Percentiles rank a stretch among this genome's conserved stretches.
Conservation (phyloP, 2,329 filamentous ascomycete species). For the Metarhizium brunneum region DNA sequence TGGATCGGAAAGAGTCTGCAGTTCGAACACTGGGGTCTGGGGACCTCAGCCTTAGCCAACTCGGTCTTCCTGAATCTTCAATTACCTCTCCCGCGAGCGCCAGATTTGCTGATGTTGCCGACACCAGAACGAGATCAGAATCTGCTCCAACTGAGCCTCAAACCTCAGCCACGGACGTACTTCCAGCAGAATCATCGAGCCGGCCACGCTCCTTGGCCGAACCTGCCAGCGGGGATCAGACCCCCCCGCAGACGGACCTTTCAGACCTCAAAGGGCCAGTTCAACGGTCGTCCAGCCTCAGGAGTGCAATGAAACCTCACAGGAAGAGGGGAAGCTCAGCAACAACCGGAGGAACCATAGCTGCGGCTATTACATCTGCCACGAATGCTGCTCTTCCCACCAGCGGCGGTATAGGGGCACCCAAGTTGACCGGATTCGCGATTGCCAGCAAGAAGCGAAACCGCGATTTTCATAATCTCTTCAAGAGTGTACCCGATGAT, state of each 20-base stretch:
- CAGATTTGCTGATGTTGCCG: constrained; percentile 41
- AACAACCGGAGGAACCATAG: constrained; percentile 56
- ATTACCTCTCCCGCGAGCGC: constrained; percentile 47
- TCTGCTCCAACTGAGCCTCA: constrained; percentile 45
- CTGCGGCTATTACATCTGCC: constrained; percentile 62
- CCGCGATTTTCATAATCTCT: constrained; percentile 84
- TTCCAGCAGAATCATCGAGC: constrained; percentile 25
- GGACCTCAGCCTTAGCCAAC: constrained; percentile 78
- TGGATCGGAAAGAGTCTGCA: constrained; percentile 60
- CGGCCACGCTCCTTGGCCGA: constrained; percentile 45
- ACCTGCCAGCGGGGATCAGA: constrained; percentile 43
- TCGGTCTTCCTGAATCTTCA: constrained; percentile 63
- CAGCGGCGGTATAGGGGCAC: constrained; percentile 45
- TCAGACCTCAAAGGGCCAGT: constrained; percentile 53
- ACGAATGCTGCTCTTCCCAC: constrained; percentile 61
- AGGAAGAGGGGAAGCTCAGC: constrained; percentile 78
- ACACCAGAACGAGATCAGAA: constrained; percentile 43
- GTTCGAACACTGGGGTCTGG: constrained; percentile 84
- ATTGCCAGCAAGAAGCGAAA: constrained; percentile 95
- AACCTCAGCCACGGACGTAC: constrained; percentile 15
- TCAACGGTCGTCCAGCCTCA: constrained; percentile 57
- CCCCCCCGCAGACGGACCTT: constrained; percentile 53
- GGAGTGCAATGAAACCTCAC: constrained; percentile 50
- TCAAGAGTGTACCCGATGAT: constrained; percentile 94
- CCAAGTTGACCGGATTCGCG: constrained; percentile 86